phyloP scores from a whole-genome alignment of 2,329 filamentous ascomycete species.

The Xylaria arbuscula region DNA sequence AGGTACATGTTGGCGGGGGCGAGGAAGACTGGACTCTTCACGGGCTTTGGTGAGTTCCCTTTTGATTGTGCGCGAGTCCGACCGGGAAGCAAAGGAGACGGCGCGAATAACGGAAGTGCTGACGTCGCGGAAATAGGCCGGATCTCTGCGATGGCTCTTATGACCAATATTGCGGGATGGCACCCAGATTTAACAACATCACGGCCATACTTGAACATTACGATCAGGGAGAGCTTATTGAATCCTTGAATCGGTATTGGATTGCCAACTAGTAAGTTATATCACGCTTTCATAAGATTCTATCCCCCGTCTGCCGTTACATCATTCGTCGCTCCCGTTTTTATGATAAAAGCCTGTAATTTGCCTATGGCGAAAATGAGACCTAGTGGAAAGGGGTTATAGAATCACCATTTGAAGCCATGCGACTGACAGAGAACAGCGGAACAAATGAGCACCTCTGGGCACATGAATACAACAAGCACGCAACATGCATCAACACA shows the following conservation, averaged over 20 bases:
- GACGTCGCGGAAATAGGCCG: constrained; percentile 49
- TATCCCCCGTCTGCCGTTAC: not conserved
- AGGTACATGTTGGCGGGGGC: constrained; percentile 54
- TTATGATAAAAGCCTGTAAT: too few species aligned
- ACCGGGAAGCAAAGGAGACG: not conserved
- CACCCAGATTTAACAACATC: constrained; percentile 57
- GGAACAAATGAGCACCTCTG: constrained; percentile 64
- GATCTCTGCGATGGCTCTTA: constrained; percentile 59
- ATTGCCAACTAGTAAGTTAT: constrained; percentile 53
- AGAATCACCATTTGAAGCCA: not conserved
- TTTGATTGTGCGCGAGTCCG: not conserved
- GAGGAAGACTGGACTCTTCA: constrained; percentile 59
- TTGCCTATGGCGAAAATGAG: not conserved
- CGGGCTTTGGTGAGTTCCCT: constrained; percentile 54
- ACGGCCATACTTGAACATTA: constrained; percentile 55
- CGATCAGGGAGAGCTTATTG: constrained; percentile 54
- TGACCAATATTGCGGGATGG: constrained; percentile 57
- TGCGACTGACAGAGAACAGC: constrained; percentile 39
- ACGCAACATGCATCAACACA: constrained; percentile 78
- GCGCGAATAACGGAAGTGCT: constrained; percentile 6
- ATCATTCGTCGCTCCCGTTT: not conserved
- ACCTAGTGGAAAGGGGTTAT: not conserved
- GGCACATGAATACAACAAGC: constrained; percentile 78
- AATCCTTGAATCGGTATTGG: constrained; percentile 59
- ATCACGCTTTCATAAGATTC: not conserved